phyloP scores from a whole-genome alignment of 192 early-diverging fungal species.

The Dimargaris verticillata region DNA sequence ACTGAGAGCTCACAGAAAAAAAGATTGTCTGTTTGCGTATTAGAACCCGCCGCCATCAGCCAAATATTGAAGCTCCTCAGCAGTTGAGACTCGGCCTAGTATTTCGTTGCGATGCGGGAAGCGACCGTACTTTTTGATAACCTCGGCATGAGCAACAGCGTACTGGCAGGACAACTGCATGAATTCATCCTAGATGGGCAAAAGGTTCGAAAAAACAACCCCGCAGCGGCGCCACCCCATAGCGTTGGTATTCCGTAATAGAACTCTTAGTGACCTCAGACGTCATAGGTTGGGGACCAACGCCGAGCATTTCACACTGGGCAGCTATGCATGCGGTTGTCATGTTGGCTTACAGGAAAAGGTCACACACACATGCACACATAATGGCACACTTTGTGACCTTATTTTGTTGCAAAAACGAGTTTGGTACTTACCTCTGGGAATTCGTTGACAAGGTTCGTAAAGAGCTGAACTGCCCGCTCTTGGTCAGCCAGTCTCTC shows the following conservation, averaged over 20 bases:
- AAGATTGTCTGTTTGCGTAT: neutral
- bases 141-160: conserved; percentile 27
- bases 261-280: too few relatives aligned
- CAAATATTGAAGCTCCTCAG: conserved; percentile 32
- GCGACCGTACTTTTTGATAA: conserved; percentile 40
- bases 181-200: too few relatives aligned
- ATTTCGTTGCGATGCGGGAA: conserved; percentile 41
- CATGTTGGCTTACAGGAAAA: too few relatives aligned
- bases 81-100: conserved; percentile 31
- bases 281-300: too few relatives aligned
- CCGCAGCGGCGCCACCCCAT: too few relatives aligned
- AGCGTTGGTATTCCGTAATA: too few relatives aligned
- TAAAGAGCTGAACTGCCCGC: conserved; percentile 29
- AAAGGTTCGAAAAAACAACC: too few relatives aligned
- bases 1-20: neutral
- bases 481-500: conserved; percentile 42
- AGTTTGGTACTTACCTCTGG: conserved; percentile 17
- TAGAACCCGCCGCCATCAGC: conserved; percentile 14
- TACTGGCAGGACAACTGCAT: conserved; percentile 1
- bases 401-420: too few relatives aligned
- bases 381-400: too few relatives aligned
- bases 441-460: conserved; percentile 22
- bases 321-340: too few relatives aligned
- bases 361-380: too few relatives aligned
- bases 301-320: too few relatives aligned